phyloP scores from a whole-genome alignment of 2,329 filamentous ascomycete genomes.

The Rhexocercosporidium sp. region DNA sequence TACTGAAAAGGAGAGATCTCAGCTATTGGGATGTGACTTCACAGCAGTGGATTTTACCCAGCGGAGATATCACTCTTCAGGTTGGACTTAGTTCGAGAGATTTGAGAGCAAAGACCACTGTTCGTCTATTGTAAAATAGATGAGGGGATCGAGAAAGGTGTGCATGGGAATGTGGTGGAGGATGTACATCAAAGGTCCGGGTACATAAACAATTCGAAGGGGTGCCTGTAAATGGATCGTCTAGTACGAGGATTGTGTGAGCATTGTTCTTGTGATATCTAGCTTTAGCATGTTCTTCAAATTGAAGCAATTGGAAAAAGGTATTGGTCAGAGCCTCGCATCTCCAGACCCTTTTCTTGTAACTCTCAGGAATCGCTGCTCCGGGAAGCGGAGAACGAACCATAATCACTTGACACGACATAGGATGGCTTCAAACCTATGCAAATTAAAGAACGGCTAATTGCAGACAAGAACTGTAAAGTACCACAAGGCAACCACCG shows the following conservation, averaged over 20 bases:
- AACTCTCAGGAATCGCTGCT: background rate
- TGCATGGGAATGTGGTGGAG: too few relatives aligned
- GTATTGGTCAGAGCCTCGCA: too few relatives aligned
- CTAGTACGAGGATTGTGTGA: too few relatives aligned
- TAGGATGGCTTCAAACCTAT: background rate
- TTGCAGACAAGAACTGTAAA: too few relatives aligned
- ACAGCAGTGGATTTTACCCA: conserved; percentile 21
- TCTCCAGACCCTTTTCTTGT: too few relatives aligned
- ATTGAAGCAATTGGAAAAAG: too few relatives aligned
- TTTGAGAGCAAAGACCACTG: conserved; percentile 1
- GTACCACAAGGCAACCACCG: background rate
- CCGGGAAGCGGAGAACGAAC: background rate
- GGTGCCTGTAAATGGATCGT: too few relatives aligned
- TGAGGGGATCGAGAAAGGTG: background rate
- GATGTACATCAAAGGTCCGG: too few relatives aligned
- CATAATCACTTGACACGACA: background rate
- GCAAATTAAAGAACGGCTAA: background rate
- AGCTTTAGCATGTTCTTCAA: too few relatives aligned
- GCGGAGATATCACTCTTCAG: conserved; percentile 19
- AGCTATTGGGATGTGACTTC: conserved; percentile 66
- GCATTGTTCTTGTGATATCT: too few relatives aligned
- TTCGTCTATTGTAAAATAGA: conserved; percentile 13
- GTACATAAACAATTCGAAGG: too few relatives aligned
- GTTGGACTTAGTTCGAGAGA: conserved; percentile 30
- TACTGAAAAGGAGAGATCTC: conserved; percentile 63